phyloP scores from a whole-genome alignment of 2,329 filamentous ascomycete genomes.

The Cladosporium sp. region DNA sequence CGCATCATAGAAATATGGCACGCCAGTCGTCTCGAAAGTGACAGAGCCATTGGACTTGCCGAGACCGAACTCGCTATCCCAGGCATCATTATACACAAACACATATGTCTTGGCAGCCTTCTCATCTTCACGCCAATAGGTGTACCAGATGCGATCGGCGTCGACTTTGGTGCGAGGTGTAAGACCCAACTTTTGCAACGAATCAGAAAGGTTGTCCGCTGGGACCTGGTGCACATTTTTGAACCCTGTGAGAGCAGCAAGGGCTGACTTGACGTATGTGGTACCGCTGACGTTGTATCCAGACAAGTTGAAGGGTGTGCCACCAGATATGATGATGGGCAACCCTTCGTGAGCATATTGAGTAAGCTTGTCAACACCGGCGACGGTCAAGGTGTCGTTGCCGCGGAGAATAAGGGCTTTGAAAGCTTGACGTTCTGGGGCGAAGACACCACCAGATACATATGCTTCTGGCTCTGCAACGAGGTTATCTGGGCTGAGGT shows the following conservation, averaged over 20 bases:
- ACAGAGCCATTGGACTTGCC: slow-evolving; percentile 23
- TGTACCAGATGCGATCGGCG: slow-evolving; percentile 31
- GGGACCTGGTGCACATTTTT: slow-evolving; percentile 35
- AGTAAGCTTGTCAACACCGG: slow-evolving; percentile 32
- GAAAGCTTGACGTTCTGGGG: slow-evolving; percentile 37
- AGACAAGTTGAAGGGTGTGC: slow-evolving; percentile 27
- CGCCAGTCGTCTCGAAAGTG: slow-evolving; percentile 28
- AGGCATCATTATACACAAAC: slow-evolving; percentile 41
- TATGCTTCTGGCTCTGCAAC: slow-evolving; percentile 33
- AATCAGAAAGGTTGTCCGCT: slow-evolving; percentile 28
- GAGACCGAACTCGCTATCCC: slow-evolving; percentile 16
- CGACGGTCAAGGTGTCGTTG: slow-evolving; percentile 36
- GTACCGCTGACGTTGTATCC: slow-evolving; percentile 17
- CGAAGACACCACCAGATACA: slow-evolving; percentile 36
- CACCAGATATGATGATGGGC: slow-evolving; percentile 40
- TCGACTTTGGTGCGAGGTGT: slow-evolving; percentile 29
- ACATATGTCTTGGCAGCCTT: slow-evolving; percentile 32
- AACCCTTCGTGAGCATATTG: slow-evolving; percentile 37
- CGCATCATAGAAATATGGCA: slow-evolving; percentile 38
- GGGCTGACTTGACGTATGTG: slow-evolving; percentile 17
- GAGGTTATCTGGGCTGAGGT: slow-evolving; percentile 45
- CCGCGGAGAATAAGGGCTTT: slow-evolving; percentile 40
- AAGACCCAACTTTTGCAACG: slow-evolving; percentile 31
- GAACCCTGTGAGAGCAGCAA: slow-evolving; percentile 24
- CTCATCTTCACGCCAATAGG: slow-evolving; percentile 33